Conservation (phyloP, 225 moss, liverwort and hornwort species). For the Physcomitrium patens region DNA sequence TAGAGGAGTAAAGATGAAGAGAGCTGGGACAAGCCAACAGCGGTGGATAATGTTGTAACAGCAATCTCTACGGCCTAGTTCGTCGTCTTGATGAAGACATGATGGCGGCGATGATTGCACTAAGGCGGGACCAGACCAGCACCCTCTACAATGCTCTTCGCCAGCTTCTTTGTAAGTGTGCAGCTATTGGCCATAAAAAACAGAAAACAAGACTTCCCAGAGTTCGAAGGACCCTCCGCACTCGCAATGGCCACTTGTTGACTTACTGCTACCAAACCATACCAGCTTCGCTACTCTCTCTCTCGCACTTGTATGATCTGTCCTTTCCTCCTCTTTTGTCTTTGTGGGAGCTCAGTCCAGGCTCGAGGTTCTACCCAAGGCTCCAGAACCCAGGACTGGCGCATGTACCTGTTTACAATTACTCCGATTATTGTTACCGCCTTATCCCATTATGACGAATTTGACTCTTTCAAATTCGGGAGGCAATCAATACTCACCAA, state of each 20-base stretch:
- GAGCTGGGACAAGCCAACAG: too few relatives aligned
- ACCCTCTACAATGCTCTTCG: background rate
- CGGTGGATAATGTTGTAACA: background rate
- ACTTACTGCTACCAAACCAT: background rate
- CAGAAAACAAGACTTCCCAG: background rate
- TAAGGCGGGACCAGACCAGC: background rate
- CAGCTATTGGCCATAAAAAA: too few relatives aligned
- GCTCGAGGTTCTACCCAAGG: background rate
- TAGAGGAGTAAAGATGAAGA: background rate
- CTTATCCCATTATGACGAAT: constrained; percentile 9
- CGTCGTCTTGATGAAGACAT: constrained; percentile 13
- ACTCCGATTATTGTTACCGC: background rate
- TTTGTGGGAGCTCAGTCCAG: constrained; percentile 22
- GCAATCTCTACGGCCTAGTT: constrained; percentile 11
- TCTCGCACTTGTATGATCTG: background rate
- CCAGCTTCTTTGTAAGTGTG: background rate
- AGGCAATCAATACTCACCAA: constrained; percentile 12
- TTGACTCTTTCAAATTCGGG: constrained; percentile 28
- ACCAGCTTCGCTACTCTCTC: background rate
- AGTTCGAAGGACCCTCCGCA: background rate
- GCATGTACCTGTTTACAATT: background rate
- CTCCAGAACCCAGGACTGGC: background rate
- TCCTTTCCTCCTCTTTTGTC: background rate
- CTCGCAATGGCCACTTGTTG: constrained; percentile 11
- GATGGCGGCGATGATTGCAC: constrained; percentile 6